Base-by-base conservation (phyloP, 2,329 filamentous ascomycete species). In the Fusarium sarcochroum region DNA sequence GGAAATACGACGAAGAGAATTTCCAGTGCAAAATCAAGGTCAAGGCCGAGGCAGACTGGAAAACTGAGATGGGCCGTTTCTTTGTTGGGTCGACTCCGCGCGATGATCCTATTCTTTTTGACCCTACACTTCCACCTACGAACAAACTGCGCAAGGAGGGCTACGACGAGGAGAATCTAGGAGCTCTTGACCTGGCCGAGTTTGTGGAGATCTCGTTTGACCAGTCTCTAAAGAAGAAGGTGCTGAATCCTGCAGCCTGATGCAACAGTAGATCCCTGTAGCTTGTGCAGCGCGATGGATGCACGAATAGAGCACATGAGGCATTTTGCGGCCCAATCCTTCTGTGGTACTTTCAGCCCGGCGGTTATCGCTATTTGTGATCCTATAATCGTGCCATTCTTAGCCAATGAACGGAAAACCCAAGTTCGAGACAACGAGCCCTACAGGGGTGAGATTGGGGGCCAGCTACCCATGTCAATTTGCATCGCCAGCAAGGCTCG, bases 1-100 rank as follows among this genome's bases (percentile, higher is more conserved):
- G 68, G 50, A 58, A 56, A 13, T 56, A 48, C 14, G 66, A 74
- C 20, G 69, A 77, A 3, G 66, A 62, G 14, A 62, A 67, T 2
- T 79, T 79, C 34, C 50, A 73, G 35, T 76, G 75, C 47, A 66
- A 48, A n/a, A 63, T 78, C 42, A 72, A 67, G 18, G 69, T 78
- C 54, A 50, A 70, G 41, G 75, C 68, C 7, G 67, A 67, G 30
- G 75, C 71, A 2, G 77, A 78, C 15, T 75, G 73, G 45, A 73
- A 69, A 41, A 72, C 73, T 0, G 70, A 74, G n/a, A 46, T 76
- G 18, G 70, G 72, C 17, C 57, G 30, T 3, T 40, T 79, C 15
- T 75, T 77, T 60, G 76, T 77, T 60, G 76, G 74, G 27, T 64
- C 58, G n/a, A 71, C 68, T 2, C 65, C 69, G 8, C 40, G 20